Base-by-base conservation (phyloP, 768 basidiomycete species). In the Leccinum disarticulatum region DNA sequence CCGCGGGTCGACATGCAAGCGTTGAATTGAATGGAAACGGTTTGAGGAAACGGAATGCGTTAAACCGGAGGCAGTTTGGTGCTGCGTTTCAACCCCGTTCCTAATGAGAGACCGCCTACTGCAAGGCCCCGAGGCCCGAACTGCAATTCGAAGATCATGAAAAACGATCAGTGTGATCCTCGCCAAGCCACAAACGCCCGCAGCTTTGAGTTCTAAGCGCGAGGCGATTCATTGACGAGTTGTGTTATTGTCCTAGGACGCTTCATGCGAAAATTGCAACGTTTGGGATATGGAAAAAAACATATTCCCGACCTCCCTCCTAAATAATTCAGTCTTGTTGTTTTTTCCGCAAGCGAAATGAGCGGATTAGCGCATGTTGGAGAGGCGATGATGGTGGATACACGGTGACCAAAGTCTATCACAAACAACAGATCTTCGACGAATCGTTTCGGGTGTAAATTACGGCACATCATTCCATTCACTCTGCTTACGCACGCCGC, bases 391-490 rank as follows among this genome's bases (percentile, higher is more conserved):
- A 50, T 17, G 25, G 25, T 15, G 27, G 48, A 25, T 6, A 48
- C 47, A 33, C 25, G 19, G 3, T 17, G 56, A 46, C 14, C 31
- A 46, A 41, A 9, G 38, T 38, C 51, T 36, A 52, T 53, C 57
- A 9, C 55, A 48, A 53, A 56, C 27, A 17, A 47, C 3, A 11
- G 19, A 22, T 47, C 17, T 52, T 15, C 35, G 35, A 15, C 30
- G 51, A 17, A 19, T 9, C 28, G 17, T 11, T 51, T 47, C 3
- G 19, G 1, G 13, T 11, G 27, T 17, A 31, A 2, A 60, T 61
- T 61, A 61, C 58, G 55, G 46, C 22, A 43, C 22, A 58, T 33
- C 31, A 15, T 8, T 15, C 7, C 36, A 11, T 30, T 49, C 51
- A 6, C 38, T 65, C 36, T 59, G 38, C 38, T 41, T 41, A 41